Percentiles rank a stretch among this genome's conserved stretches.
phyloP scores from a whole-genome alignment of 2,329 filamentous ascomycete species.

The Fusarium tjaetaba region DNA sequence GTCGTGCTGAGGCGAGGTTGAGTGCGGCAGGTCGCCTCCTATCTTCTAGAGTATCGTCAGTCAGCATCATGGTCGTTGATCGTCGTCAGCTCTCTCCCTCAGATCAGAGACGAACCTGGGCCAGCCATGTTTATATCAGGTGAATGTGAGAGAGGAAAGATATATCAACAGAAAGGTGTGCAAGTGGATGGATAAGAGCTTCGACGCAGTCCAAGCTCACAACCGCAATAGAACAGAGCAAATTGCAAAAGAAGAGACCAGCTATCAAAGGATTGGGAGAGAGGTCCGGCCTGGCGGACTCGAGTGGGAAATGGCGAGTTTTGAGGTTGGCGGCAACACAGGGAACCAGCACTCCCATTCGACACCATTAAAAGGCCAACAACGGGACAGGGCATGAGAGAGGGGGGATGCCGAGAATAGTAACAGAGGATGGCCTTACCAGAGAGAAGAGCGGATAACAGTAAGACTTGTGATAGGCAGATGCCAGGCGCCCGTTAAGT shows the following conservation, averaged over 20 bases:
- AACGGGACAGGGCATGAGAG: slow-evolving; percentile 44
- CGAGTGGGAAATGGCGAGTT: slow-evolving; percentile 59
- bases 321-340: slow-evolving; percentile 55
- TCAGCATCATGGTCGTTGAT: slow-evolving; percentile 35
- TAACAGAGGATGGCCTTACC: slow-evolving; percentile 42
- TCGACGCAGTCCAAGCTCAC: slow-evolving; percentile 43
- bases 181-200: slow-evolving; percentile 35
- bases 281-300: slow-evolving; percentile 46
- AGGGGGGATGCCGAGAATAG: slow-evolving; percentile 41
- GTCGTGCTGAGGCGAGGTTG: slow-evolving; percentile 61
- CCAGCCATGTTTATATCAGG: slow-evolving; percentile 48
- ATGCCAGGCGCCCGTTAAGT: slow-evolving; percentile 35
- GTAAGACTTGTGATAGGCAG: slow-evolving; percentile 44
- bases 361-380: slow-evolving; percentile 50
- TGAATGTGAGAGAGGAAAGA: slow-evolving; percentile 19
- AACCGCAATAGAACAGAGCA: slow-evolving; percentile 45
- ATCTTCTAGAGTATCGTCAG: slow-evolving; percentile 53
- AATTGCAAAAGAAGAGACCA: slow-evolving; percentile 60
- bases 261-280: slow-evolving; percentile 61
- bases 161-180: slow-evolving; percentile 19
- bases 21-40: slow-evolving; percentile 67
- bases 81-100: not conserved
- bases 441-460: slow-evolving; percentile 34
- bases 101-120: slow-evolving; percentile 50
- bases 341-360: slow-evolving; percentile 46